phyloP scores from a whole-genome alignment of 768 basidiomycete genomes.

The Boletus rex-veris region DNA sequence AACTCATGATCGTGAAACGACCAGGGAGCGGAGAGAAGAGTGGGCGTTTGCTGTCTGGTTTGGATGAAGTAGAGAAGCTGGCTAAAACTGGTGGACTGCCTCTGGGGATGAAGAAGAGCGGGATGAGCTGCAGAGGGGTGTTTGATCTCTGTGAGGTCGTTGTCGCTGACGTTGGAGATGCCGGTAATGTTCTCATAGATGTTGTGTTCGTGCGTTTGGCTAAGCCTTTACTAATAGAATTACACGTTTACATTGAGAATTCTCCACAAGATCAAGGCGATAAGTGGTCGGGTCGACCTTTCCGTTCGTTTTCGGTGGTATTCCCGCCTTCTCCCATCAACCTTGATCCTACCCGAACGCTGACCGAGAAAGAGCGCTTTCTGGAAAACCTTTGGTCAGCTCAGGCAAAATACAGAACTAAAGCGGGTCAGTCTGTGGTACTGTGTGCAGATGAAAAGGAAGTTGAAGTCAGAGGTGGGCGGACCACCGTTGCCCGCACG shows the following conservation, averaged over 20 bases:
- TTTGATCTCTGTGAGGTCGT: conserved; percentile 82
- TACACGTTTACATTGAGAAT: conserved; percentile 80
- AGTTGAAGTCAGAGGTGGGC: conserved; percentile 64
- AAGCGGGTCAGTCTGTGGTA: conserved; percentile 68
- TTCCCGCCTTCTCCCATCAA: conserved; percentile 66
- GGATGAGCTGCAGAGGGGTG: conserved; percentile 80
- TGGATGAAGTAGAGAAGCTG: conserved; percentile 76
- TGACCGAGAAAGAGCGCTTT: conserved; percentile 74
- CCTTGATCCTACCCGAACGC: conserved; percentile 61
- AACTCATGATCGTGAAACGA: conserved; percentile 87
- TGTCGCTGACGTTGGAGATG: conserved; percentile 79
- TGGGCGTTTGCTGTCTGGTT: conserved; percentile 65
- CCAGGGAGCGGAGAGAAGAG: conserved; percentile 72
- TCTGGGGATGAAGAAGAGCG: conserved; percentile 68
- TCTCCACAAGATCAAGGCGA: conserved; percentile 81
- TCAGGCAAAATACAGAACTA: conserved; percentile 77
- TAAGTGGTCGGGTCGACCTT: conserved; percentile 83
- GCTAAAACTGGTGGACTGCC: conserved; percentile 62
- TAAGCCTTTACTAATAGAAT: conserved; percentile 48
- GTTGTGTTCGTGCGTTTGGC: conserved; percentile 1
- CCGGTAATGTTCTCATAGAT: conserved; percentile 50
- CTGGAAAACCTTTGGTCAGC: conserved; percentile 86
- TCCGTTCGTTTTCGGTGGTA: conserved; percentile 76
- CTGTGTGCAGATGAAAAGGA: conserved; percentile 69
- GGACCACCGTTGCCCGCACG: conserved; percentile 65